These are phyloP conservation scores for Amanita thiersii DNA, from an alignment of 768 basidiomycete species.

Conservation along the genomic window DNA sequence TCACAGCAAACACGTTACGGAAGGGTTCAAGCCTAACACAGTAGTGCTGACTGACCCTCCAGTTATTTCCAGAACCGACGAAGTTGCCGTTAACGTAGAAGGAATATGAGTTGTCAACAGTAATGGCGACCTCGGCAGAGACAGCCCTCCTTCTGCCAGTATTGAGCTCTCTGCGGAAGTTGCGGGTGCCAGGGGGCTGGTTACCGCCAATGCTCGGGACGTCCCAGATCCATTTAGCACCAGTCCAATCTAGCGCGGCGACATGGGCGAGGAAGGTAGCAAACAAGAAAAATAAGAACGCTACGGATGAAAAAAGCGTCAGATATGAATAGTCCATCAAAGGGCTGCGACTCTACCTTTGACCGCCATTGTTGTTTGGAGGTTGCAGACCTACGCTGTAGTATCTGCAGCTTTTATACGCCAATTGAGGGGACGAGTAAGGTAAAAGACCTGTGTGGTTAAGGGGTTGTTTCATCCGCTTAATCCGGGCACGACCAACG, in stretches of 20 bases:
- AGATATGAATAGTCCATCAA: neutral
- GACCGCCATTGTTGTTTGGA: neutral
- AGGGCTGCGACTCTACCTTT: constrained; percentile 2
- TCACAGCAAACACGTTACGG: constrained; percentile 25
- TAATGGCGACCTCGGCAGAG: constrained; percentile 22
- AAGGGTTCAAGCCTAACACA: constrained; percentile 18
- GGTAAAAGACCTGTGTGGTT: no score
- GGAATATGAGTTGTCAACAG: constrained; percentile 21
- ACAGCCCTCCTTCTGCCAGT: constrained; percentile 19
- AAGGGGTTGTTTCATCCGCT: no score
- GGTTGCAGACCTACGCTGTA: no score
- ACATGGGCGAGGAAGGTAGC: neutral
- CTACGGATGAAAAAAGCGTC: neutral
- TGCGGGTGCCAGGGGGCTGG: constrained; percentile 16
- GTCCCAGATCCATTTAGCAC: constrained; percentile 25
- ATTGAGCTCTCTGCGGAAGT: constrained; percentile 20
- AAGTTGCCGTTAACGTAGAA: constrained; percentile 22
- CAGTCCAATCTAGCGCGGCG: neutral
- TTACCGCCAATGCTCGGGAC: constrained; percentile 11
- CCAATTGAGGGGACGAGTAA: no score
- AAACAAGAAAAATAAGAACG: neutral
- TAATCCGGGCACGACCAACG: no score
- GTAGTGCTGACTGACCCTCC: constrained; percentile 16
- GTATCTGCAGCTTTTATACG: no score
- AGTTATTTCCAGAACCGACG: constrained; percentile 17